Evolutionary conservation across 768 basidiomycete species (phyloP), one percentile per base, ranked within the genome.

Genomic region (Kwoniella sp.): DNA sequence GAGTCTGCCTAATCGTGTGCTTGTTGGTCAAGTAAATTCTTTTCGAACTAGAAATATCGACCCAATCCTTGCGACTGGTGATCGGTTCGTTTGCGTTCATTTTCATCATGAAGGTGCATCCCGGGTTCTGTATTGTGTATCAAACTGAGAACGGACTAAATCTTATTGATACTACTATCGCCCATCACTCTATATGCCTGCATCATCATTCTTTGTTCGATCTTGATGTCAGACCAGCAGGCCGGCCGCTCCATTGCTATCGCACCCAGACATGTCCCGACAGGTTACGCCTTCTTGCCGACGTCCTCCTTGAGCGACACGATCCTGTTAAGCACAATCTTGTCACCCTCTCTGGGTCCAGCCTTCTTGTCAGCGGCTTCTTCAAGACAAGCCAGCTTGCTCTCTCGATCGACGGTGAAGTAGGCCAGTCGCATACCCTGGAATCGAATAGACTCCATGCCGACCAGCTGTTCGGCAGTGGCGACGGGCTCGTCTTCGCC

Each of bases 361-460:
- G 84, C 80, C 26, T 77, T 50, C 20, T 74, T 81, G 1, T 81
- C 82, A 9, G 59, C 67, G 1, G 82, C 85, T 67, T 88, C 86
- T 15, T 88, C 86, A 29, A 95, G 79, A 61, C 85, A 86, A 17
- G 85, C 86, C 37, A 93, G 73, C 37, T 85, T 84, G 38, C 93
- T 83, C 73, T 97, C 94, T 80, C 88, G 89, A 79, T 99, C 96
- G 28, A 98, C 83, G 22, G 91, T 86, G 76, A 99, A 98, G 83
- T 97, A 99, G 2, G 90, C 96, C 53, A 97, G 88, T 11, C 96
- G 88, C 75, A 97, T 84, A 8, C 93, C 96, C 82, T 99, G 96
- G 88, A 99, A 98, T 41, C 96, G 86, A 61, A 98, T 86, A 77
- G 89, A 91, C 81, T 98, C 96, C 79, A 90, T 90, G 28, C 90